Evolutionary conservation across 441 rosid species (phyloP).

Genomic region (Breynia disticha): DNA sequence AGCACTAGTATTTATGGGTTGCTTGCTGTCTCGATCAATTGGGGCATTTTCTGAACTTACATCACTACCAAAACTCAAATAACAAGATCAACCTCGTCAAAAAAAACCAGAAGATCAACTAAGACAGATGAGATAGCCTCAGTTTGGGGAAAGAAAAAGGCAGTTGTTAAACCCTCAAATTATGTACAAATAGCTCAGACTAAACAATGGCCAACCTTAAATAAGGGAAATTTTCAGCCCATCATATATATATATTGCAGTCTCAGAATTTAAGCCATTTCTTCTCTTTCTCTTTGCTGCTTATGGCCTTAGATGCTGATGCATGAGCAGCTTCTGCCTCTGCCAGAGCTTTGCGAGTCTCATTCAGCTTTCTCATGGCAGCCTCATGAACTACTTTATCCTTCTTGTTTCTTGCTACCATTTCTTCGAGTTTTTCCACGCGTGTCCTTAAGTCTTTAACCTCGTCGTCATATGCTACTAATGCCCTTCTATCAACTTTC

Average conservation of each 20-base stretch:
- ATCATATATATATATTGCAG: background rate
- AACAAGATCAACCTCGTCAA: too few relatives aligned
- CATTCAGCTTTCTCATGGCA: constrained; percentile 62
- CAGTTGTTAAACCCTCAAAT: too few relatives aligned
- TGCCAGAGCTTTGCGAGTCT: constrained; percentile 59
- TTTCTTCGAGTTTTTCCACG: constrained; percentile 63
- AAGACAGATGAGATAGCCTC: too few relatives aligned
- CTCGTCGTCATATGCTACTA: constrained; percentile 73
- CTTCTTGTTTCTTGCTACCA: constrained; percentile 64
- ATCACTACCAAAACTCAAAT: too few relatives aligned
- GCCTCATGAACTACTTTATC: constrained; percentile 71
- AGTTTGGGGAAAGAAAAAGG: too few relatives aligned
- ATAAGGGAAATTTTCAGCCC: too few relatives aligned
- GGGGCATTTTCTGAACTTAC: too few relatives aligned
- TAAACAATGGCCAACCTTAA: too few relatives aligned
- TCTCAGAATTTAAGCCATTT: constrained; percentile 80
- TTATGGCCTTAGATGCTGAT: constrained; percentile 61
- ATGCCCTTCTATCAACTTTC: constrained; percentile 53
- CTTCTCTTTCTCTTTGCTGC: constrained; percentile 75
- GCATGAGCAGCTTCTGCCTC: constrained; percentile 64
- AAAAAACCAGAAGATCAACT: too few relatives aligned
- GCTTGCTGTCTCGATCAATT: too few relatives aligned
- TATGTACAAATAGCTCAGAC: too few relatives aligned
- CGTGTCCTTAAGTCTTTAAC: constrained; percentile 52
- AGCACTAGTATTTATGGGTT: too few relatives aligned